phyloP scores from a whole-genome alignment of 2,329 filamentous ascomycete species.

The Pseudocercospora ulei region DNA sequence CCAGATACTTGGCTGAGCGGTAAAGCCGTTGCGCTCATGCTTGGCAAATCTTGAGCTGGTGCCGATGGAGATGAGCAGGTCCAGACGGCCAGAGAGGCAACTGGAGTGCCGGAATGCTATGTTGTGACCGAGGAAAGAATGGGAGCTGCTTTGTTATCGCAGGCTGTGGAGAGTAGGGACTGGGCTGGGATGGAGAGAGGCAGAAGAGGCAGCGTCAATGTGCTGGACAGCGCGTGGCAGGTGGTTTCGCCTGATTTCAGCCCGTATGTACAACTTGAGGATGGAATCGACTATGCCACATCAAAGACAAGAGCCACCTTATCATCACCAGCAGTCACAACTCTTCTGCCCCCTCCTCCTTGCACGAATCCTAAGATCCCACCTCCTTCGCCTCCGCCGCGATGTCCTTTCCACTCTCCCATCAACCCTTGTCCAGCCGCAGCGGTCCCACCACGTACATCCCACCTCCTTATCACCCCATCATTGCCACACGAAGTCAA shows the following conservation, averaged over 20 bases:
- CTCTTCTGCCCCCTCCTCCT: conserved; percentile 57
- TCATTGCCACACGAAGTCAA: conserved; percentile 87
- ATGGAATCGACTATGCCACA: conserved; percentile 1
- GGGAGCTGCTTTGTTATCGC: conserved; percentile 21
- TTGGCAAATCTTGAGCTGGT: conserved; percentile 37
- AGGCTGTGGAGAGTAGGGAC: conserved; percentile 27
- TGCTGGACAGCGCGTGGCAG: neutral
- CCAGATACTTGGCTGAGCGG: conserved; percentile 60
- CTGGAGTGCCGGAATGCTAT: conserved; percentile 29
- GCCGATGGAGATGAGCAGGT: conserved; percentile 13
- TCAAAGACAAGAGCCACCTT: conserved; percentile 56
- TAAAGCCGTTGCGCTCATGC: conserved; percentile 53
- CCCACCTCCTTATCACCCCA: conserved; percentile 82
- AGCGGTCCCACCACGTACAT: conserved; percentile 59
- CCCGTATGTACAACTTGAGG: no score
- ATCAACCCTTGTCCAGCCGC: conserved; percentile 60
- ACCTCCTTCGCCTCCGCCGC: conserved; percentile 65
- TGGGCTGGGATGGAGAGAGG: conserved; percentile 26
- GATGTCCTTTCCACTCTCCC: conserved; percentile 83
- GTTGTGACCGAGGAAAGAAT: conserved; percentile 26
- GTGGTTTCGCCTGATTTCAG: conserved; percentile 11
- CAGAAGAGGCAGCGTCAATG: conserved; percentile 1
- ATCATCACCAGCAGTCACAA: conserved; percentile 90
- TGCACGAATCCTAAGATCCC: conserved; percentile 89
- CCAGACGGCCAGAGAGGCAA: conserved; percentile 17